Evolutionary conservation across 148 eudicot species (phyloP).

Genomic region (Vaccinium macrocarpon): DNA sequence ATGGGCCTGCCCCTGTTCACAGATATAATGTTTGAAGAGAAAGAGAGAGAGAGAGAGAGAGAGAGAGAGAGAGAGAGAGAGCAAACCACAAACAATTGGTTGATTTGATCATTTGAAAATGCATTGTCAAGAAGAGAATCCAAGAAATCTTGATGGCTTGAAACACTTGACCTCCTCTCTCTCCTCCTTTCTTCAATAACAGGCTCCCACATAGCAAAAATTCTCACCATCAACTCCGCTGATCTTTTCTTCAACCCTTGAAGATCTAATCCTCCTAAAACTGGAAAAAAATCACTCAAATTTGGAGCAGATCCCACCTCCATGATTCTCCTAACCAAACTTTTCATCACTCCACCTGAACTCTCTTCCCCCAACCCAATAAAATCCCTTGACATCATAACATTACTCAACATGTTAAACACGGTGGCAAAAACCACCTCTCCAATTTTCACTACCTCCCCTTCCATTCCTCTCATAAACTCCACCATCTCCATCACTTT

Average conservation of each 20-base stretch:
- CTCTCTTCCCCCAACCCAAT: neutral
- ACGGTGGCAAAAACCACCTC: conserved; percentile 17
- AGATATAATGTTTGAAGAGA: too few species aligned
- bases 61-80: too few species aligned
- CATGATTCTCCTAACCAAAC: neutral
- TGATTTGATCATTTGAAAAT: conserved; percentile 13
- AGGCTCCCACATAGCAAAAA: conserved; percentile 4
- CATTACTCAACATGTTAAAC: conserved; percentile 24
- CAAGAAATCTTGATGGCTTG: conserved; percentile 8
- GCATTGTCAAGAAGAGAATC: conserved; percentile 16
- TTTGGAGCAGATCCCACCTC: neutral
- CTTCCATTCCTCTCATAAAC: conserved; percentile 15
- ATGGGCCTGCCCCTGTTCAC: too few species aligned
- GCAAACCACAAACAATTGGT: neutral
- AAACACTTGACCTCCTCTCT: neutral
- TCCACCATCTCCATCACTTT: conserved; percentile 26
- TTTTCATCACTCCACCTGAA: neutral
- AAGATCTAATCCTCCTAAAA: conserved; percentile 7
- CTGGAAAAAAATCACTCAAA: conserved; percentile 17
- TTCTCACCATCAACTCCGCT: neutral
- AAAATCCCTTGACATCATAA: conserved; percentile 22
- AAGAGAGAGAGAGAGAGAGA: too few species aligned
- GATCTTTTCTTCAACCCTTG: neutral
- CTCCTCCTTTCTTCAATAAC: conserved; percentile 12
- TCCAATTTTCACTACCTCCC: conserved; percentile 15